phyloP scores from a whole-genome alignment of 2,329 filamentous ascomycete genomes.

The Biscogniauxia marginata region DNA sequence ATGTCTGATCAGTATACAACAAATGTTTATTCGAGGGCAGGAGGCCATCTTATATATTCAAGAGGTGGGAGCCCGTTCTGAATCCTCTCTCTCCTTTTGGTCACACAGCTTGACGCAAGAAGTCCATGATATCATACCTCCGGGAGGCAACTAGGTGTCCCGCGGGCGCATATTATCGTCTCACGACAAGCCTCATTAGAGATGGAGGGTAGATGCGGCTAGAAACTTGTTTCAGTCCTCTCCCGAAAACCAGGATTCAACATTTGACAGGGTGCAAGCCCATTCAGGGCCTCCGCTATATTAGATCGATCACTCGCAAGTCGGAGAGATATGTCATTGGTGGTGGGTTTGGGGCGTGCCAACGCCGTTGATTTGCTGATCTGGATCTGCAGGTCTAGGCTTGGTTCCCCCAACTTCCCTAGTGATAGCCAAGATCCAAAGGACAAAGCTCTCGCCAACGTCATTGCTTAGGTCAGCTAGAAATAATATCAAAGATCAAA shows the following conservation, averaged over 20 bases:
- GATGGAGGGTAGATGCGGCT: conserved; percentile 23
- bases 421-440: no score
- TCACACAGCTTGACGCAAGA: conserved; percentile 17
- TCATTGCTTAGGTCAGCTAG: neutral
- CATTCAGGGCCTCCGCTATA: neutral
- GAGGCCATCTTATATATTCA: neutral
- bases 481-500: neutral
- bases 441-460: neutral
- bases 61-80: neutral
- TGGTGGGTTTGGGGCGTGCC: neutral
- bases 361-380: conserved; percentile 1
- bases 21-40: neutral
- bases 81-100: neutral
- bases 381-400: neutral
- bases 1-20: neutral
- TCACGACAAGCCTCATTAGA: conserved; percentile 19
- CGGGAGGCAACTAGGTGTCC: conserved; percentile 1
- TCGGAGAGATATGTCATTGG: neutral
- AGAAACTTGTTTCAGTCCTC: conserved; percentile 28
- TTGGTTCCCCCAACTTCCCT: neutral
- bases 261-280: conserved; percentile 1
- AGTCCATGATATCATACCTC: conserved; percentile 12
- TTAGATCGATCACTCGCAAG: conserved; percentile 11
- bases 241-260: conserved; percentile 7
- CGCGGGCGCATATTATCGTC: conserved; percentile 9